Evolutionary conservation across 768 basidiomycete genomes (phyloP), one percentile per base, ranked within the genome.

Genomic region (Leucogyrophana mollusca): DNA sequence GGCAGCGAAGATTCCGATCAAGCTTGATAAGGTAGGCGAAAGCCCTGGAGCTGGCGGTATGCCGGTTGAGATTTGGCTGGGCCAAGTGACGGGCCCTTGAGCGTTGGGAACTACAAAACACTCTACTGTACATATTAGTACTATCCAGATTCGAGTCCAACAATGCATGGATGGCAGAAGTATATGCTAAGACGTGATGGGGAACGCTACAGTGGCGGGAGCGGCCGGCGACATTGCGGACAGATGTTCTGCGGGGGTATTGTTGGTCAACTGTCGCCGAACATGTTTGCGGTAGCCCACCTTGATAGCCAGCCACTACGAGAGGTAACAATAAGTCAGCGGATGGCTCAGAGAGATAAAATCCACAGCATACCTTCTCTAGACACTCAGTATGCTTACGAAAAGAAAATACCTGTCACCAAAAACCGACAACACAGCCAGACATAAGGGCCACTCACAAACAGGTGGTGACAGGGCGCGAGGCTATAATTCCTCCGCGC

Each of bases 311-410:
- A 88, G 75, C 87, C 87, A 89, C 79, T 81, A 52, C 9, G 9
- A 9, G 23, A 46, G 7, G 30, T 38, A 16, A 41, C 20, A 39
- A 16, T 48, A 17, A 21, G 45, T 66, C 9, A 61, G 43, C 40
- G 47, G 46, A 4, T 21, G 37, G 8, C 7, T 17, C 17, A 41
- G 47, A 14, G 36, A 30, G 27, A 35, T 18, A 47, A n/a, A 34
- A 22, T 20, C 21, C 5, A 39, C 38, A 49, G 30, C 74, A 51
- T 59, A 82, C 82, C 73, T 81, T 78, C 69, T 94, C 87, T 24
- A 94, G 71, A 70, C 92, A 94, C 17, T 85, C 84, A 0, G 91
- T 93, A 58, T 94, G 92, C 87, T 90, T 43, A n/a, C n/a, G n/a
- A n/a, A n/a, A n/a, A n/a, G n/a, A n/a, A n/a, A n/a, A n/a, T n/a